Evolutionary conservation across 169 alveolate genomes (phyloP).

Genomic region (Eimeria acervulina): DNA sequence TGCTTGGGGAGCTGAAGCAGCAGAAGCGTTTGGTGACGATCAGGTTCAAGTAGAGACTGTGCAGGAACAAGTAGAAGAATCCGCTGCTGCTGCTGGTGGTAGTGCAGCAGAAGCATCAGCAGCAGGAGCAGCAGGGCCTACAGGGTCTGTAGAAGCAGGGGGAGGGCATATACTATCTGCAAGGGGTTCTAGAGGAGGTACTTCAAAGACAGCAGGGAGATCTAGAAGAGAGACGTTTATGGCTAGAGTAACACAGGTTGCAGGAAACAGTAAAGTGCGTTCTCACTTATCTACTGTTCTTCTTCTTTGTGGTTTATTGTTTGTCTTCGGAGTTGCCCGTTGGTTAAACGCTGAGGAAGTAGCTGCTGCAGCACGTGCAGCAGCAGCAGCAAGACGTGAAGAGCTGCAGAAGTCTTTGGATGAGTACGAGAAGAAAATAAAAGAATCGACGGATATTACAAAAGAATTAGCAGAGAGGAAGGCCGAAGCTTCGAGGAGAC

Average conservation of each 20-base stretch:
- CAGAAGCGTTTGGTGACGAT: too few relatives aligned
- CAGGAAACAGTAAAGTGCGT: neutral
- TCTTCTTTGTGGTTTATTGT: neutral
- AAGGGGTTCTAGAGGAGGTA: neutral
- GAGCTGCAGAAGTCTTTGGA: neutral
- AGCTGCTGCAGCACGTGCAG: neutral
- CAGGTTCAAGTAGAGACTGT: too few relatives aligned
- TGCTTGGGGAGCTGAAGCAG: too few relatives aligned
- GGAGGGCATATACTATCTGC: too few relatives aligned
- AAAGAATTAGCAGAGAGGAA: neutral
- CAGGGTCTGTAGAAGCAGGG: neutral
- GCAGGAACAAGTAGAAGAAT: too few relatives aligned
- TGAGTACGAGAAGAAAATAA: neutral
- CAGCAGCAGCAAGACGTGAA: neutral
- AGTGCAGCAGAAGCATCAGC: neutral
- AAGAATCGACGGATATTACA: too few relatives aligned
- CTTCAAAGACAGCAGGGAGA: neutral
- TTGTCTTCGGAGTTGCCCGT: neutral
- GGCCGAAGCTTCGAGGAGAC: constrained; percentile 35
- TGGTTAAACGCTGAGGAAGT: neutral
- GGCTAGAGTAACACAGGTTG: neutral
- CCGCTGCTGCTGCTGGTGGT: too few relatives aligned
- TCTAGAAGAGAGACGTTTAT: neutral
- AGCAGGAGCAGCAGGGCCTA: constrained; percentile 18
- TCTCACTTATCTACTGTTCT: neutral